Evolutionary conservation across 2,329 filamentous ascomycete genomes (phyloP), one percentile per base, ranked within the genome.

Genomic region (Colletotrichum musae): DNA sequence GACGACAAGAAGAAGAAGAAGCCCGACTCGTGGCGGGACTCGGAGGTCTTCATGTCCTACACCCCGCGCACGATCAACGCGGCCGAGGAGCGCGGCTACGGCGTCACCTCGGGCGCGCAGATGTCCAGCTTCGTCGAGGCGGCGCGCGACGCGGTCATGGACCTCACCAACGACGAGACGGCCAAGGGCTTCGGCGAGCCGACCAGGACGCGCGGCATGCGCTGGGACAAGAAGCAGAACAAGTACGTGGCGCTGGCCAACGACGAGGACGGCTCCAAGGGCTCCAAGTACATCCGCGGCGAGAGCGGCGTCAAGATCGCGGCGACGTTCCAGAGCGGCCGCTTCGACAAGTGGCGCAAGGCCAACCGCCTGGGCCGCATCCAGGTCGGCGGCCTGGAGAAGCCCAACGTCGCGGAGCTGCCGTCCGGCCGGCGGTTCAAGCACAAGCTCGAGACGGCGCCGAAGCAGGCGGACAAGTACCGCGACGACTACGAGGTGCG

Each of bases 281-380:
- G 88, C 56, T 80, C 83, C 69, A 88, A 87, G 77, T 91, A 98
- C 83, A 92, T 98, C 65, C 88, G 89, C 71, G 95, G 96, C 75
- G 96, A 99, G 83, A 94, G 90, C 76, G 96, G 96, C 63, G 94
- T 95, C 84, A 98, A 98, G 85, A 98, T 99, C 75, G 94, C 96
- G 1, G 94, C 96, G 53, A 92, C 88, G 70, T 98, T 99, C 89
- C 92, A 95, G 78, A 95, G 92, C 80, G 96, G 97, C 43, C 91
- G 95, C 53, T 99, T 97, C 83, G 95, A 98, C 78, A 89, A 88
- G 73, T 99, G 96, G 97, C 93, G 92, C 80, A 94, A 93, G 78
- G 90, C 92, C 21, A 93, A 98, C 83, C 93, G 94, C 73, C 85
- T 98, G 54, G 90, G 91, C 65, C 88, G 91, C 18, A 81, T 97